Evolutionary conservation across 805 yeast genomes (phyloP).

Genomic region (Gaillardinia entomophila): DNA sequence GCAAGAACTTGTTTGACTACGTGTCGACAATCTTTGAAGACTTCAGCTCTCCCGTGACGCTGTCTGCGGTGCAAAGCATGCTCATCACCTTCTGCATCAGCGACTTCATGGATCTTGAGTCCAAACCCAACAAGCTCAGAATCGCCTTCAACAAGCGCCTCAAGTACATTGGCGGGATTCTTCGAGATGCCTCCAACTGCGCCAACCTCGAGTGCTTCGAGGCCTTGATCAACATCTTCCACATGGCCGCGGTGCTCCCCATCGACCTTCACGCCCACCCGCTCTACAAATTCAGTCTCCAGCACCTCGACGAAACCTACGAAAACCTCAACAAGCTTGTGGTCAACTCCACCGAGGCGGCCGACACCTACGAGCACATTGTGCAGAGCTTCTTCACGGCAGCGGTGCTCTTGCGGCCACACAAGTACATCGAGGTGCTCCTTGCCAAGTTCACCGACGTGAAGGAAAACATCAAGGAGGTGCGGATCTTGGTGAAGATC

Average conservation of each 20-base stretch:
- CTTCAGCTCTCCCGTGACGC: conserved; percentile 6
- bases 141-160: conserved; percentile 31
- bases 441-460: conserved; percentile 15
- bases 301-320: conserved; percentile 27
- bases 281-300: conserved; percentile 21
- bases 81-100: conserved; percentile 25
- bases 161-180: conserved; percentile 21
- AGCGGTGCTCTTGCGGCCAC: conserved; percentile 31
- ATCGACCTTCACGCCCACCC: conserved; percentile 16
- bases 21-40: conserved; percentile 26
- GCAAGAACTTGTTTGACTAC: conserved; percentile 27
- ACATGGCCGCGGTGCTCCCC: conserved; percentile 28
- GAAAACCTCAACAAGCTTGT: conserved; percentile 13
- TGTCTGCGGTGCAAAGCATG: conserved; percentile 26
- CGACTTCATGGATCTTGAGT: conserved; percentile 28
- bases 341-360: conserved; percentile 8
- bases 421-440: conserved; percentile 20
- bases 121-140: conserved; percentile 24
- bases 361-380: conserved; percentile 15
- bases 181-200: conserved; percentile 22
- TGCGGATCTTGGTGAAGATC: conserved; percentile 21
- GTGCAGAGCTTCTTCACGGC: conserved; percentile 25
- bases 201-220: conserved; percentile 29
- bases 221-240: conserved; percentile 27
- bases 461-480: conserved; percentile 18